Evolutionary conservation across 345 rosid genomes (phyloP).

Genomic region (Bretschneidera sinensis): DNA sequence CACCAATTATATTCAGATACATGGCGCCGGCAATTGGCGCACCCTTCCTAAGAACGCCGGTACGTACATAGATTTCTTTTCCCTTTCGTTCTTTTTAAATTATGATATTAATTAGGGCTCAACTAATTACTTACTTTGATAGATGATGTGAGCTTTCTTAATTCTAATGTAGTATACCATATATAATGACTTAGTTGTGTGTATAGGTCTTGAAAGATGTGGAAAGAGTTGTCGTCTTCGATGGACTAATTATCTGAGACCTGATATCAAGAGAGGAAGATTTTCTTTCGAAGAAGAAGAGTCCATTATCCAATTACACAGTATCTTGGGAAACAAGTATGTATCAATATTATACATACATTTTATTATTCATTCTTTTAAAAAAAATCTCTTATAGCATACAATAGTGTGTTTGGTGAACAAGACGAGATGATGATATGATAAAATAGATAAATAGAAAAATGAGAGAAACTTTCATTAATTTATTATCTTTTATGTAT

Average conservation of each 20-base stretch:
- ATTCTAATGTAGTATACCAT: constrained; percentile 2
- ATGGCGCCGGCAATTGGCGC: constrained; percentile 76
- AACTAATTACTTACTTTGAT: too few species aligned
- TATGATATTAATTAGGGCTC: too few species aligned
- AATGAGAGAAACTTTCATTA: too few species aligned
- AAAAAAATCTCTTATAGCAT: too few species aligned
- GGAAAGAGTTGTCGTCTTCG: constrained; percentile 98
- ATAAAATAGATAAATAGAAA: too few species aligned
- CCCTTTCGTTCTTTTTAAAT: neutral
- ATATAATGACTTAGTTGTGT: neutral
- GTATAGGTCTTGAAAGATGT: constrained; percentile 79
- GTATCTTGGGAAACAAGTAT: constrained; percentile 88
- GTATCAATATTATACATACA: neutral
- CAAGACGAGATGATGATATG: too few species aligned
- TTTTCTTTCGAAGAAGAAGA: constrained; percentile 97
- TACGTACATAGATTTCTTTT: constrained; percentile 13
- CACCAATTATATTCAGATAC: constrained; percentile 47
- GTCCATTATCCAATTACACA: constrained; percentile 78
- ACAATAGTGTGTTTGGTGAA: too few species aligned
- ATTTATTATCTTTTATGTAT: too few species aligned
- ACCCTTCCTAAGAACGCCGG: constrained; percentile 76
- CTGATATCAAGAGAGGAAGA: constrained; percentile 92
- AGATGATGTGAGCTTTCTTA: neutral
- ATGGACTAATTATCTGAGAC: constrained; percentile 93
- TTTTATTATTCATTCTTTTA: neutral